A percentile compares a stretch with the other conserved stretches of the same genome.
Conservation (phyloP, 1,139 yeast species). For the Blastobotrys illinoisensis region DNA sequence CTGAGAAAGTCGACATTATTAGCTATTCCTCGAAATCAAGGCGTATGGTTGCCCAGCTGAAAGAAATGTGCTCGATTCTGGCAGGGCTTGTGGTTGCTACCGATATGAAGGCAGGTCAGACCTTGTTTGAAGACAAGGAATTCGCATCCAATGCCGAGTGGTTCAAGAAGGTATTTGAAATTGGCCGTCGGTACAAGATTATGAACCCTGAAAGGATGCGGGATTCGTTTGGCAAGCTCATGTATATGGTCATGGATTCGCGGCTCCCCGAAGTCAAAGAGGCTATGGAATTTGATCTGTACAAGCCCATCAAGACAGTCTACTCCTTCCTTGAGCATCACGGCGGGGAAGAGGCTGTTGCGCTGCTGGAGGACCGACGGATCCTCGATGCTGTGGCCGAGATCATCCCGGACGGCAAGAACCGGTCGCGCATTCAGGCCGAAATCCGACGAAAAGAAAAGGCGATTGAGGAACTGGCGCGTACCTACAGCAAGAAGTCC, state of each 20-base stretch:
- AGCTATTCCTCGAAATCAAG: slow-evolving; percentile 58
- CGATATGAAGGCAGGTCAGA: slow-evolving; percentile 59
- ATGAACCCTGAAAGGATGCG: slow-evolving; percentile 78
- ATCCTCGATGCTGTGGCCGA: slow-evolving; percentile 60
- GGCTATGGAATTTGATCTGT: slow-evolving; percentile 65
- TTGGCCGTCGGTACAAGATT: slow-evolving; percentile 70
- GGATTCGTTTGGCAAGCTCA: slow-evolving; percentile 65
- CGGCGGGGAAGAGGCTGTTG: slow-evolving; percentile 22
- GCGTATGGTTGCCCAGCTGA: slow-evolving; percentile 60
- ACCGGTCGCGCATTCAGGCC: slow-evolving; percentile 46
- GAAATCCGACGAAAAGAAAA: slow-evolving; percentile 57
- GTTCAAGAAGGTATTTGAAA: slow-evolving; percentile 62
- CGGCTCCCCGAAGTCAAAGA: slow-evolving; percentile 59
- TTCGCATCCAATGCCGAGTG: slow-evolving; percentile 62
- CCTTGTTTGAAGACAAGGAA: slow-evolving; percentile 54
- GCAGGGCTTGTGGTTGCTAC: slow-evolving; percentile 73
- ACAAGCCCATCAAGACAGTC: slow-evolving; percentile 63
- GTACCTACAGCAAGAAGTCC: slow-evolving; percentile 34
- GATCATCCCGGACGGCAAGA: slow-evolving; percentile 51
- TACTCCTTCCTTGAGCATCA: slow-evolving; percentile 41
- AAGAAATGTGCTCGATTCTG: slow-evolving; percentile 66
- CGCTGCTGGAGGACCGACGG: slow-evolving; percentile 49
- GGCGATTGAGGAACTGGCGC: slow-evolving; percentile 53
- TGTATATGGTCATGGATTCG: slow-evolving; percentile 79
- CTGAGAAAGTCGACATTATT: slow-evolving; percentile 65